Base-by-base conservation (phyloP, 805 yeast species). In the Ogataea degrootiae region DNA sequence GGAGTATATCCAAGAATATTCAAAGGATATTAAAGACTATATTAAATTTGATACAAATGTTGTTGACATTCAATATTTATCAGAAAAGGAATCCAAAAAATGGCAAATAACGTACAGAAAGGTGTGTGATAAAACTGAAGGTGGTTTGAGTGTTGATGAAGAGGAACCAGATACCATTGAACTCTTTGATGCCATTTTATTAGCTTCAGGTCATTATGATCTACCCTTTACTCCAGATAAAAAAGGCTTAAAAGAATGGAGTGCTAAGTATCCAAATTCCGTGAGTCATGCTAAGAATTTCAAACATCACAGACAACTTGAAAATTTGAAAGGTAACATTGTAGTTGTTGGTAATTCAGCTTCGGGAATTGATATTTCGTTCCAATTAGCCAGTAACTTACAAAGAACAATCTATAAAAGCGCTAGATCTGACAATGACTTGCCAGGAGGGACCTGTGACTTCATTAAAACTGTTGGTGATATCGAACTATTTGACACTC, bases 271-370 rank as follows among this genome's bases (percentile, higher is more conserved):
- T 52, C 85, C 85, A 1, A 72, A 65, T 2, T 67, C 75, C 1
- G 63, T 85, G 1, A 53, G 68, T 2, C 92, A 85, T 62, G 74
- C 90, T 7, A 80, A 80, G 50, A 64, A 72, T 35, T 85, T 72
- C 58, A 73, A 82, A 47, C 62, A 62, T 17, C 74, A 81, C 0
- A 69, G 68, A 1, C 70, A 68, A 57, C 73, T 60, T 50, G 55
- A 59, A 6, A 64, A 69, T 22, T 63, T 69, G 39, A 72, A 65
- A 33, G 61, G 66, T n/a, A 45, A 56, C 12, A 79, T 83, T 15
- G 62, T 87, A 39, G 74, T 87, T 6, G 78, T 87, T n/a, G 96
- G 96, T 0, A 83, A 81, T 54, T 80, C 83, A 4, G 83, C 91
- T 2, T 80, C 87, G 36, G 95, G 89, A 14, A 74, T 79, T 14